Conservation (phyloP, 2,329 filamentous ascomycete species). For the Trichoderma guizhouense region DNA sequence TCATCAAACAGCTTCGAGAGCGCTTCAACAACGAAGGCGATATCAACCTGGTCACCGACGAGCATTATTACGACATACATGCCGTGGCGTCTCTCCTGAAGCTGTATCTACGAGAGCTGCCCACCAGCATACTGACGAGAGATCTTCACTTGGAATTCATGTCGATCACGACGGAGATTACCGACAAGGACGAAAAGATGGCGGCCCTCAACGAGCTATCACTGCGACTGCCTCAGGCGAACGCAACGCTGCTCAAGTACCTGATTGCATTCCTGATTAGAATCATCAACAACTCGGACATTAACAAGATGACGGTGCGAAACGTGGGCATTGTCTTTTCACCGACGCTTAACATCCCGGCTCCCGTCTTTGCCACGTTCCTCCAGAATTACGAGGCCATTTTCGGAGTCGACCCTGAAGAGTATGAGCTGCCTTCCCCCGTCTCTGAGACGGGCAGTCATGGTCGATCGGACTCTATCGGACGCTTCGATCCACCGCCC, state of each 20-base stretch:
- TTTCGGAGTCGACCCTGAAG: slow-evolving; percentile 69
- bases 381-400: slow-evolving; percentile 85
- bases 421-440: slow-evolving; percentile 55
- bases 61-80: slow-evolving; percentile 90
- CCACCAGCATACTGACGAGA: slow-evolving; percentile 83
- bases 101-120: slow-evolving; percentile 87
- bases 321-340: slow-evolving; percentile 99
- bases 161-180: slow-evolving; percentile 73
- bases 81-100: slow-evolving; percentile 93
- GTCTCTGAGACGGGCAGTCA: slow-evolving; percentile 38
- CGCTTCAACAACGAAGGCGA: slow-evolving; percentile 93
- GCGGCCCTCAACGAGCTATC: slow-evolving; percentile 73
- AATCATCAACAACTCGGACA: slow-evolving; percentile 83
- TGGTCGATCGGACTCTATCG: slow-evolving; percentile 29
- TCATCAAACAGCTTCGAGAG: slow-evolving; percentile 87
- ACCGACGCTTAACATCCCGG: slow-evolving; percentile 92
- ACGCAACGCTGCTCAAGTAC: slow-evolving; percentile 77
- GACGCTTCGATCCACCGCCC: slow-evolving; percentile 36
- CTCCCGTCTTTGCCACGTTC: slow-evolving; percentile 89
- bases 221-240: slow-evolving; percentile 73
- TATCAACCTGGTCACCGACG: slow-evolving; percentile 77
- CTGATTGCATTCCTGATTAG: slow-evolving; percentile 85
- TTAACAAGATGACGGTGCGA: slow-evolving; percentile 97
- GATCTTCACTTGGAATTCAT: slow-evolving; percentile 90
- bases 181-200: slow-evolving; percentile 73